Evolutionary conservation across 495 filamentous ascomycete genomes (phyloP), one percentile per base, ranked within the genome.

Genomic region (Penicillium paxilli): DNA sequence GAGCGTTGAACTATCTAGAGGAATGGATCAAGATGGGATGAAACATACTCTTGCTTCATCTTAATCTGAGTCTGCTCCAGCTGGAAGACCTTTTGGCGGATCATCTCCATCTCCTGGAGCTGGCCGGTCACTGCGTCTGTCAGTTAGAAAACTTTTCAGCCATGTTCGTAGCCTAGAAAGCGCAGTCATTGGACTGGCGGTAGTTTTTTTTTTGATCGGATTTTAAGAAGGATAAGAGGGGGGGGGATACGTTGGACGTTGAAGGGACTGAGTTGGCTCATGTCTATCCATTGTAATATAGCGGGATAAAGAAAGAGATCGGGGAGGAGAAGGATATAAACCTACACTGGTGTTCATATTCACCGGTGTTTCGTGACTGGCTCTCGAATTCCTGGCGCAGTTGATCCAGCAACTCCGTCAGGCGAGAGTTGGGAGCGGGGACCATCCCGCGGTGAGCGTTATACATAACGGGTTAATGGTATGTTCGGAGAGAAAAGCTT

Each of bases 281-380:
- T 12, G 30, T 32, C n/a, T 14, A 4, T 14, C 30, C 11, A 32
- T 32, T 32, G 30, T 4, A 41, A 24, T 37, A n/a, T 16, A 33
- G 11, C n/a, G 41, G 44, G 25, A 44, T 12, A 26, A 33, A 19
- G 24, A 32, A 58, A 20, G 22, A 28, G 11, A 32, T 32, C n/a
- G 11, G 30, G 30, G 6, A 12, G 2, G 11, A 38, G 4, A 38
- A 38, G 35, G 17, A n/a, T 12, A 5, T 16, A 16, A 47, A 84
- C 93, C 76, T 83, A 97, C 94, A 85, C 67, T 92, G 88, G 64
- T 91, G 88, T 57, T 98, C 93, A 70, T 88, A 93, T 50, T 90
- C 88, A 63, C 87, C 87, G 62, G 80, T 86, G 63, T 62, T 87
- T 79, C 61, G 84, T 79, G 86, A 79, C 67, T 96, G 88, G 52